phyloP scores from a whole-genome alignment of 2,329 filamentous ascomycete genomes.

The Pleoardoris graminearum region DNA sequence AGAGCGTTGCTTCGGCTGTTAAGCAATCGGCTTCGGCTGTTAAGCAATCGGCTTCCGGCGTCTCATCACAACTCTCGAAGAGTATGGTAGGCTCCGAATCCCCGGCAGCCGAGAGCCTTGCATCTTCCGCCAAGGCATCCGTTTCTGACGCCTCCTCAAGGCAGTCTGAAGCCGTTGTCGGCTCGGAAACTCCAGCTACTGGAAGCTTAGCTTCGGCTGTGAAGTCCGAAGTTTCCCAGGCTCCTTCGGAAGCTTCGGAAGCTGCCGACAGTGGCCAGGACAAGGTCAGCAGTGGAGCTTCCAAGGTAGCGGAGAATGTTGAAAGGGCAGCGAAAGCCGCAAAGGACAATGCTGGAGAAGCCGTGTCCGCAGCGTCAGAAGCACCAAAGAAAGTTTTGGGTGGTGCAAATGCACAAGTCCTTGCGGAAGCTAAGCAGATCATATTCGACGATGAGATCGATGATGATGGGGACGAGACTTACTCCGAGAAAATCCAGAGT shows the following conservation, averaged over 20 bases:
- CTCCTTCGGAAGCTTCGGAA: slow-evolving; percentile 33
- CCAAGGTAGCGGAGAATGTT: slow-evolving; percentile 15
- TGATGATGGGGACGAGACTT: slow-evolving; percentile 52
- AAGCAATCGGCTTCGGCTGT: slow-evolving; percentile 43
- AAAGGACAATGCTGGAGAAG: slow-evolving; percentile 25
- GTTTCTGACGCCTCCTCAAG: slow-evolving; percentile 25
- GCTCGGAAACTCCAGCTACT: slow-evolving; percentile 13
- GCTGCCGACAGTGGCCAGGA: slow-evolving; percentile 13
- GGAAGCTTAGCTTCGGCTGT: slow-evolving; percentile 21
- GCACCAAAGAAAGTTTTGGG: slow-evolving; percentile 57
- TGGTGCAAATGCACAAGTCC: slow-evolving; percentile 57
- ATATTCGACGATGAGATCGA: slow-evolving; percentile 56
- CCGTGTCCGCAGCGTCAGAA: slow-evolving; percentile 30
- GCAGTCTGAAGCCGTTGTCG: slow-evolving; percentile 27
- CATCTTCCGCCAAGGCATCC: slow-evolving; percentile 22
- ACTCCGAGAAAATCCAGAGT: slow-evolving; percentile 56
- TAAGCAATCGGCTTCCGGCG: slow-evolving; percentile 41
- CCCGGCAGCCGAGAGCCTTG: slow-evolving; percentile 22
- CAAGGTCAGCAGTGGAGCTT: slow-evolving; percentile 18
- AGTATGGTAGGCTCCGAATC: slow-evolving; percentile 23
- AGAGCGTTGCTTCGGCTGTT: slow-evolving; percentile 44
- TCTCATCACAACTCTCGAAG: slow-evolving; percentile 38
- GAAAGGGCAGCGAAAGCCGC: slow-evolving; percentile 27
- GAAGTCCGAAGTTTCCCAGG: slow-evolving; percentile 17
- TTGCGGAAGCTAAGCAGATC: slow-evolving; percentile 52